Conservation (phyloP, 2,329 filamentous ascomycete species). For the Fusarium musae region DNA sequence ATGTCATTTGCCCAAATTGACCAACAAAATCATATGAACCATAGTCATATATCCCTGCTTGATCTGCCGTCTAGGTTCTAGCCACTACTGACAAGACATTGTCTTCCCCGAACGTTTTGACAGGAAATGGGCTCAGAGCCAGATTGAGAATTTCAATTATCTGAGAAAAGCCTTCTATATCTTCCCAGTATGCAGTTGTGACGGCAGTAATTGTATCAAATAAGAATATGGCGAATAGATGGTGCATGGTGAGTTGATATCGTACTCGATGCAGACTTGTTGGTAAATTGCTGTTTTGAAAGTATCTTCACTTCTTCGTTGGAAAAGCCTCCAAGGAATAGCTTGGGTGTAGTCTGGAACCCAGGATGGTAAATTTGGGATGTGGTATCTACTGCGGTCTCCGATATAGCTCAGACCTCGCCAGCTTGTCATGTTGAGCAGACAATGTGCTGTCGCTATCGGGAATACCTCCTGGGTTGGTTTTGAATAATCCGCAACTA, state of each 20-base stretch:
- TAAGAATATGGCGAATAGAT: not conserved
- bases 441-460: not conserved
- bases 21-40: not conserved
- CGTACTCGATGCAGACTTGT: not conserved
- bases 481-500: slow-evolving; percentile 1
- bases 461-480: not conserved
- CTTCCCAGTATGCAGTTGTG: not conserved
- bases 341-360: slow-evolving; percentile 1
- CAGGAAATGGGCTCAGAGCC: not conserved
- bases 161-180: not conserved
- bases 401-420: not conserved
- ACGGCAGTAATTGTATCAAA: not conserved
- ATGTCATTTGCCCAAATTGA: not conserved
- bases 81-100: not conserved
- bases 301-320: not conserved
- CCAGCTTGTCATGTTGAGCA: not conserved
- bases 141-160: slow-evolving; percentile 4
- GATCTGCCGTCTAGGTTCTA: not conserved
- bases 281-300: not conserved
- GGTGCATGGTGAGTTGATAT: not conserved
- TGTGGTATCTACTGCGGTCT: not conserved
- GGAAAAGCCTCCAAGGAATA: slow-evolving; percentile 2
- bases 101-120: not conserved
- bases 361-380: not conserved
- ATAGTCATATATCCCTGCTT: not conserved